Evolutionary conservation across 192 early-diverging fungal species (phyloP).

Genomic region (Podila clonocystis): DNA sequence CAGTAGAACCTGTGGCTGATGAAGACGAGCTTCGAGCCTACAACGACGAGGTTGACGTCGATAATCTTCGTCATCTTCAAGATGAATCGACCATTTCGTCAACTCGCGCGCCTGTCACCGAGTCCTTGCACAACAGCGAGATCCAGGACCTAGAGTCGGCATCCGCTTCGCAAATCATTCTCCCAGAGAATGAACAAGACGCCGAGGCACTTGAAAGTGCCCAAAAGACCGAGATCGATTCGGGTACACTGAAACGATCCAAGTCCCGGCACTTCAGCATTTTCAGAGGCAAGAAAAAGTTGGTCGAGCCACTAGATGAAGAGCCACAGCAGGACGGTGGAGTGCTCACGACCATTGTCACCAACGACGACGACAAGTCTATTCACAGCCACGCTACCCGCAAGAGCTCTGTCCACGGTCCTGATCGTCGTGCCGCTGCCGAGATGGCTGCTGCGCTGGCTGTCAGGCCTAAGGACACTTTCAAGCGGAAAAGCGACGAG

Average conservation of each 20-base stretch:
- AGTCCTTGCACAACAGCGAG: neutral
- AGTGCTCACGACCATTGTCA: neutral
- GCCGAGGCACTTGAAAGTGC: neutral
- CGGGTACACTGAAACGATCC: constrained; percentile 10
- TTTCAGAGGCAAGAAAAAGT: constrained; percentile 41
- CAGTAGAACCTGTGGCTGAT: neutral
- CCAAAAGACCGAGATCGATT: neutral
- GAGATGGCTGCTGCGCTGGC: constrained; percentile 21
- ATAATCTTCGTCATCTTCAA: neutral
- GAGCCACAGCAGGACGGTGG: constrained; percentile 2
- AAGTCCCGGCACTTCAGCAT: constrained; percentile 37
- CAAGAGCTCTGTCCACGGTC: constrained; percentile 14
- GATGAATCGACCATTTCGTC: neutral
- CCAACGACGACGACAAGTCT: constrained; percentile 31
- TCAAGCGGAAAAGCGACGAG: constrained; percentile 35
- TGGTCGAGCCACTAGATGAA: neutral
- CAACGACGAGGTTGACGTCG: neutral
- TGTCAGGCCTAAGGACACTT: constrained; percentile 14
- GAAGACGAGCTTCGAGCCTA: neutral
- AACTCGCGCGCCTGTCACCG: neutral
- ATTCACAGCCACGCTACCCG: constrained; percentile 20
- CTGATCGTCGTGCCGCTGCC: neutral
- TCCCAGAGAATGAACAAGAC: neutral
- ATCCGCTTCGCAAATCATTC: neutral
- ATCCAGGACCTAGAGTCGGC: neutral